Percentiles rank a stretch among this genome's conserved stretches.
These are phyloP conservation scores for Artomyces pyxidatus DNA, from an alignment of 768 basidiomycete genomes.

Conservation along the genomic window DNA sequence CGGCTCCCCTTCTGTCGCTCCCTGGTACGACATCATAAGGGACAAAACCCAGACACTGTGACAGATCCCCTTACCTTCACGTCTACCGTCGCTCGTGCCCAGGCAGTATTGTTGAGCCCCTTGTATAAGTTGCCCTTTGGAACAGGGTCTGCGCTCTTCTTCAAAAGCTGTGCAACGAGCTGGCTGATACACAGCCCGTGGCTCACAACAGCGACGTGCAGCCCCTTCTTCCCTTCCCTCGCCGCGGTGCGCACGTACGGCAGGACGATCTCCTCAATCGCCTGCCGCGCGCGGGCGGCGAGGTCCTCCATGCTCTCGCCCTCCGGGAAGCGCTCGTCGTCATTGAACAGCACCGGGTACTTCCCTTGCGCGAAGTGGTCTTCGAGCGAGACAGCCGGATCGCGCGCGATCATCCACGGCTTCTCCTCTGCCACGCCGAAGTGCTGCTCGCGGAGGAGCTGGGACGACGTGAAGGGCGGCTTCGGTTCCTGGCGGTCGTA, in stretches of 20 bases:
- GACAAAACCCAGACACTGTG: not conserved
- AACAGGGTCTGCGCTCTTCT: constrained; percentile 29
- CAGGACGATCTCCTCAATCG: constrained; percentile 44
- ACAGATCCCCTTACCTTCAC: constrained; percentile 30
- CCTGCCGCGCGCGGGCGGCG: constrained; percentile 41
- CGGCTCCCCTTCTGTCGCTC: constrained; percentile 17
- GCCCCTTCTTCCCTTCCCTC: constrained; percentile 28
- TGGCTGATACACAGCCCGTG: constrained; percentile 61
- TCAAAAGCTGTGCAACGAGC: constrained; percentile 43
- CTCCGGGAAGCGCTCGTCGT: constrained; percentile 50
- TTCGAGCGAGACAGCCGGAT: constrained; percentile 19
- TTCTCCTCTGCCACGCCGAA: constrained; percentile 69
- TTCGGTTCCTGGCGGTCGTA: constrained; percentile 41
- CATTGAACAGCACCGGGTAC: constrained; percentile 40
- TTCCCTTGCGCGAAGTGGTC: constrained; percentile 45
- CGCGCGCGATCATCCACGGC: constrained; percentile 29
- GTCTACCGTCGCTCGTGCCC: constrained; percentile 49
- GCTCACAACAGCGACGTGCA: constrained; percentile 62
- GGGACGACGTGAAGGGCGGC: constrained; percentile 39
- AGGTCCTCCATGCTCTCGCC: constrained; percentile 70
- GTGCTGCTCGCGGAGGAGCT: constrained; percentile 55
- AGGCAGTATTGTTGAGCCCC: constrained; percentile 62
- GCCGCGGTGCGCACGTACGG: constrained; percentile 43
- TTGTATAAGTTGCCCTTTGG: constrained; percentile 31
- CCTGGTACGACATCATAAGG: constrained; percentile 19